A percentile compares a stretch with the other conserved stretches of the same genome.
Evolutionary conservation across 176 grass and related monocot genomes (phyloP).

Genomic region (Chloris gayana): DNA sequence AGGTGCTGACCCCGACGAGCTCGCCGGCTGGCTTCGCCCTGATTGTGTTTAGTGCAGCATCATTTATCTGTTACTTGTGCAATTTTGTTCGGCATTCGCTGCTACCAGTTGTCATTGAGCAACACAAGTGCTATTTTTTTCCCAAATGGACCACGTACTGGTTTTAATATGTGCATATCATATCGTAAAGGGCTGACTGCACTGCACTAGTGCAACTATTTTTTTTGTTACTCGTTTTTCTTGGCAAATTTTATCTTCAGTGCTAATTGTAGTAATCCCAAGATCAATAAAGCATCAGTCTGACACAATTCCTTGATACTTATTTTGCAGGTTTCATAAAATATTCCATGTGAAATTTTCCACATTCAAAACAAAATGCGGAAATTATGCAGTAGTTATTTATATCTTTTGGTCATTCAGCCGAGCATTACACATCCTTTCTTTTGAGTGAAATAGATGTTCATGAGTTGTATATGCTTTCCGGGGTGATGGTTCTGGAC

Average conservation of each 20-base stretch:
- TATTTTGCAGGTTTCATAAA: neutral
- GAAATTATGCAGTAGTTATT: neutral
- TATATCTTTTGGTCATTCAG: slow-evolving; percentile 4
- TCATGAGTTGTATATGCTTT: neutral
- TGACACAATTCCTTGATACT: neutral
- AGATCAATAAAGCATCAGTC: neutral
- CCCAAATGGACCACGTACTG: too few species aligned
- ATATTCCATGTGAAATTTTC: neutral
- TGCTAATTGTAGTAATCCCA: neutral
- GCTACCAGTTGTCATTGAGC: too few species aligned
- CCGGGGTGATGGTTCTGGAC: too few species aligned
- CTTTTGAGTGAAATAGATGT: neutral
- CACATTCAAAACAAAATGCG: neutral
- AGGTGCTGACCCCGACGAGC: too few species aligned
- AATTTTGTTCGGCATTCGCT: too few species aligned
- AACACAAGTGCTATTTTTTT: too few species aligned
- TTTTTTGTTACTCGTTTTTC: too few species aligned
- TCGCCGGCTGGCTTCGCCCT: too few species aligned
- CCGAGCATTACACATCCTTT: neutral
- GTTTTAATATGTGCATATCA: too few species aligned
- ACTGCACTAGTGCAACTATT: neutral
- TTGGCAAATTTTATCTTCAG: neutral
- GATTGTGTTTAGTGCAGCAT: too few species aligned
- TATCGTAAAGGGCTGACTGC: neutral
- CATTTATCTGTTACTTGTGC: too few species aligned